Percentiles rank a stretch among this genome's conserved stretches.
Evolutionary conservation across 768 basidiomycete genomes (phyloP).

Genomic region (Suillus sp.): DNA sequence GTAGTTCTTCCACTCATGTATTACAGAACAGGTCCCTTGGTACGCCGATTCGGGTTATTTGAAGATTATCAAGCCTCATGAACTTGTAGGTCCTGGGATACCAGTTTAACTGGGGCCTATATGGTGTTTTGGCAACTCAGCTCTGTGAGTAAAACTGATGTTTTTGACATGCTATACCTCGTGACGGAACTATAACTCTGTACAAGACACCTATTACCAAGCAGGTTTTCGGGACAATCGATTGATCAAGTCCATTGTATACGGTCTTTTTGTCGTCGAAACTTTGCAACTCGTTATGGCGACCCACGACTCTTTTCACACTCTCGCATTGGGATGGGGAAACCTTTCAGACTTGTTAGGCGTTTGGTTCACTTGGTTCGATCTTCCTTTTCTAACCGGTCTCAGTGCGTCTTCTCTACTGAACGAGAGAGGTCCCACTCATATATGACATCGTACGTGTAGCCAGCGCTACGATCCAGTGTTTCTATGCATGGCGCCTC

Average conservation of each 20-base stretch:
- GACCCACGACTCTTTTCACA: background rate
- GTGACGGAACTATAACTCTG: background rate
- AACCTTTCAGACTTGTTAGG: background rate
- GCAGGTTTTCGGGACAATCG: background rate
- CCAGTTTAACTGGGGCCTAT: background rate
- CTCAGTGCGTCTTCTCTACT: background rate
- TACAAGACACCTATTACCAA: background rate
- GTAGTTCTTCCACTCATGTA: background rate
- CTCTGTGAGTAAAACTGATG: background rate
- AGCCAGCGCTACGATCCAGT: background rate
- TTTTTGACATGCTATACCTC: no score
- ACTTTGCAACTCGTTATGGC: background rate
- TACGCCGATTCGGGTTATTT: background rate
- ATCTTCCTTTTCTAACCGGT: background rate
- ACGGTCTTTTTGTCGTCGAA: background rate
- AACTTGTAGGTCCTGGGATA: background rate
- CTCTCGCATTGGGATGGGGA: background rate
- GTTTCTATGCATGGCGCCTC: background rate
- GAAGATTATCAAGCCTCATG: background rate
- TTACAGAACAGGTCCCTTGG: background rate
- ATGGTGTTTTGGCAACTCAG: background rate
- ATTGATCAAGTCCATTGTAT: background rate
- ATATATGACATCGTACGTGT: background rate
- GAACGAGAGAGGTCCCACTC: background rate
- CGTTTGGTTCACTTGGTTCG: background rate